Conservation (phyloP, 257 asterid species). For the Petunia secreta region DNA sequence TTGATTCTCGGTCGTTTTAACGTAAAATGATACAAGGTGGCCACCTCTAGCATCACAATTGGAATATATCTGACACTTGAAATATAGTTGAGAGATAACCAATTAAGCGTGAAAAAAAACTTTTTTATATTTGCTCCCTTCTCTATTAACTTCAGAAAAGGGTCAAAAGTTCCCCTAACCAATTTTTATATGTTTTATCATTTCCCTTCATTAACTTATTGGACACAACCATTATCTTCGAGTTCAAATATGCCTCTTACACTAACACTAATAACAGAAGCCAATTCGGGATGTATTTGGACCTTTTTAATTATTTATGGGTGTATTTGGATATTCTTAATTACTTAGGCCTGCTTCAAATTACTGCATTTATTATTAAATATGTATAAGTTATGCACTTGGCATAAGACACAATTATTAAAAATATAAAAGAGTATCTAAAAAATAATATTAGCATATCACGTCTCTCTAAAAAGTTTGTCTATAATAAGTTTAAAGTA, state of each 20-base stretch:
- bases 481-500: not conserved
- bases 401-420: not conserved
- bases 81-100: no score
- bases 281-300: not conserved
- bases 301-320: not conserved
- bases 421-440: not conserved
- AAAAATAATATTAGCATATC: constrained; percentile 4
- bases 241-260: not conserved
- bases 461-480: not conserved
- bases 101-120: no score
- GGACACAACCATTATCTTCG: no score
- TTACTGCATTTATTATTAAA: not conserved
- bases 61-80: no score
- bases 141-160: no score
- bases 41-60: no score
- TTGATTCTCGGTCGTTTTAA: no score
- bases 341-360: not conserved
- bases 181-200: no score
- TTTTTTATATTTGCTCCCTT: no score
- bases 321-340: not conserved
- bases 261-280: constrained; percentile 13
- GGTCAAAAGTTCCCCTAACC: no score
- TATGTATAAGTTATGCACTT: not conserved
- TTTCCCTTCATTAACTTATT: no score
- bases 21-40: no score